Evolutionary conservation across 176 grass and related monocot genomes (phyloP), one percentile per base, ranked within the genome.

Genomic region (Paspalum vaginatum): DNA sequence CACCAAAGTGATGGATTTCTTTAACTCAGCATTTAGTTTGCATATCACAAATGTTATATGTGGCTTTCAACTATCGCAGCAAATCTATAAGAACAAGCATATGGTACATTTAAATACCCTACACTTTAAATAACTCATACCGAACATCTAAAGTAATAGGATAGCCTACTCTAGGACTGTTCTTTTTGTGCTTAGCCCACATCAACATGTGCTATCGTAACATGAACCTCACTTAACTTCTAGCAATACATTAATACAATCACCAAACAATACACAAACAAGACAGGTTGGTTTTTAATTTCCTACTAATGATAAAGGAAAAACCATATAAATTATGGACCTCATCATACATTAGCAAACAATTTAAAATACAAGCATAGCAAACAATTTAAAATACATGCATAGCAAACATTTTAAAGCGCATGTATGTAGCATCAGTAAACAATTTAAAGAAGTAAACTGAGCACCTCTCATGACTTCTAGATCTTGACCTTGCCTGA

Each of bases 401-500:
- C 20, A 61, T 45, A 69, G 39, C 9, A 47, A 46, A 13, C 14
- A 69, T 24, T 43, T 42, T 9, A 61, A 70, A 81, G 65, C 65
- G 47, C 14, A 45, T 14, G 2, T 26, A 45, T 14, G 2, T 26
- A 70, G 7, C 8, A 56, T 26, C 48, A 70, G 77, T 25, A 57
- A 70, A 80, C 6, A 45, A 8, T 21, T 27, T 44, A 70, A 63
- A 8, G 2, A 84, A 50, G 24, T 81, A 87, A 51, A 3, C 44
- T 79, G 17, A 20, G 17, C 20, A 94, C 91, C 91, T 94, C 39
- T 75, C 86, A 59, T 70, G 88, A 37, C 91, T 94, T 88, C 83
- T 72, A 27, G 91, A 94, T 57, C 75, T 85, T 62, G 82, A 83
- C 64, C 79, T 82, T 0, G 70, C 75, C 50, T 75, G 88, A 81